phyloP scores from a whole-genome alignment of 129 eudicot species.

The Artemisia tridentata region DNA sequence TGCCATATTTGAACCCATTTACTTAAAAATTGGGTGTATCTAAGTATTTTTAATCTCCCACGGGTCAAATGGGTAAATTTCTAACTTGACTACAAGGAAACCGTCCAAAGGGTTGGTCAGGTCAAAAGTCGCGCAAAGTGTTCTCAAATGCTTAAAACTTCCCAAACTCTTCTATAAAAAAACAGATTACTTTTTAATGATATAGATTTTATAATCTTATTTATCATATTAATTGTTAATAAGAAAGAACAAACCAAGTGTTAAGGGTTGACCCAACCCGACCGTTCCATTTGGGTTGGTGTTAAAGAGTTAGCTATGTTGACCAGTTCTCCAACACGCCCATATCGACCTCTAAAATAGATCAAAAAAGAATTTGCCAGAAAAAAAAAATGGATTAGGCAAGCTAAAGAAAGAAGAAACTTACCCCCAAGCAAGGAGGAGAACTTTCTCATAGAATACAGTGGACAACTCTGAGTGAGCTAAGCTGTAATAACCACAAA shows the following conservation, averaged over 20 bases:
- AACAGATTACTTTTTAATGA: not conserved
- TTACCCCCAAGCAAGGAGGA: constrained; percentile 97
- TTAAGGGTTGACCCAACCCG: constrained; percentile 9
- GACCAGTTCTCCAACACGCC: not conserved
- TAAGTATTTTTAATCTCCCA: not conserved
- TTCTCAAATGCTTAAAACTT: constrained; percentile 3
- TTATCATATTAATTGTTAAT: not conserved
- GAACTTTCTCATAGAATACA: constrained; percentile 93
- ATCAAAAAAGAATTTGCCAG: not conserved
- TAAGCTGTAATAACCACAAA: constrained; percentile 56
- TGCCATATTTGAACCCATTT: not conserved
- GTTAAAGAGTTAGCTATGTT: too few relatives aligned
- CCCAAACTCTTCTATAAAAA: not conserved
- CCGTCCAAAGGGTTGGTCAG: not conserved
- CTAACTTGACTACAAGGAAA: not conserved
- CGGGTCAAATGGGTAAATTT: not conserved
- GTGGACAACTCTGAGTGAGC: constrained; percentile 97
- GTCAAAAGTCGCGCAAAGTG: constrained; percentile 9
- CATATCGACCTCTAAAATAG: constrained; percentile 9
- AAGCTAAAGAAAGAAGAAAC: constrained; percentile 21
- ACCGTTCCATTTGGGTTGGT: not conserved
- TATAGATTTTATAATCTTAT: not conserved
- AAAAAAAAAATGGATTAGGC: not conserved
- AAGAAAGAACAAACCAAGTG: not conserved
- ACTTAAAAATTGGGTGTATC: not conserved